phyloP scores from a whole-genome alignment of 2,329 filamentous ascomycete genomes.

The Ceratocystis papillata region DNA sequence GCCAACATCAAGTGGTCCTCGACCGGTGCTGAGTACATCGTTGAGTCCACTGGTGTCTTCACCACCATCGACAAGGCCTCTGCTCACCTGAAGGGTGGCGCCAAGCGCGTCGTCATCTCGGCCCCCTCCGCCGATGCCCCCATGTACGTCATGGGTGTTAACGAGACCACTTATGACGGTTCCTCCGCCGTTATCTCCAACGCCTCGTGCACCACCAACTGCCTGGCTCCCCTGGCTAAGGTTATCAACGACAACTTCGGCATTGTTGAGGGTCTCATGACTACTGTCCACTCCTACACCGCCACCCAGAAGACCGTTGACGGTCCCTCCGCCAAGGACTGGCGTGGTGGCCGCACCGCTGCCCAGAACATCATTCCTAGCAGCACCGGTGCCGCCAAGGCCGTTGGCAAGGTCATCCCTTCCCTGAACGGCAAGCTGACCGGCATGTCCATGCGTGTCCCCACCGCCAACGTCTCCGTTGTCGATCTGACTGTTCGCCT shows the following conservation, averaged over 20 bases:
- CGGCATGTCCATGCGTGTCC: conserved; percentile 99
- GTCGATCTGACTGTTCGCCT: conserved; percentile 92
- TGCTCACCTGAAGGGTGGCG: conserved; percentile 88
- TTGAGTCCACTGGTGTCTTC: conserved; percentile 64
- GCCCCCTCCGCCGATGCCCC: conserved; percentile 89
- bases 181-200: conserved; percentile 93
- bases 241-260: conserved; percentile 97
- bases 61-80: conserved; percentile 94
- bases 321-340: conserved; percentile 95
- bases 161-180: conserved; percentile 85
- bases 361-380: conserved; percentile 99
- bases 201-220: conserved; percentile 99
- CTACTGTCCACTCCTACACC: conserved; percentile 99
- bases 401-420: conserved; percentile 99
- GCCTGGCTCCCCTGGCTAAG: conserved; percentile 97
- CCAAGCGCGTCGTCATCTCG: conserved; percentile 96
- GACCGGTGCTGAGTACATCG: conserved; percentile 63
- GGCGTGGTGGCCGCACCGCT: conserved; percentile 96
- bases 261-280: conserved; percentile 99
- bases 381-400: conserved; percentile 99
- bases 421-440: conserved; percentile 98
- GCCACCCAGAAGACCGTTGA: conserved; percentile 99
- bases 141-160: conserved; percentile 99
- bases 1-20: conserved; percentile 80
- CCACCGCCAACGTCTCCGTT: conserved; percentile 96